A percentile compares a stretch with the other conserved stretches of the same genome.
These are phyloP conservation scores for Cyphellophora attinorum DNA, from an alignment of 2,329 filamentous ascomycete species.

Conservation along the genomic window DNA sequence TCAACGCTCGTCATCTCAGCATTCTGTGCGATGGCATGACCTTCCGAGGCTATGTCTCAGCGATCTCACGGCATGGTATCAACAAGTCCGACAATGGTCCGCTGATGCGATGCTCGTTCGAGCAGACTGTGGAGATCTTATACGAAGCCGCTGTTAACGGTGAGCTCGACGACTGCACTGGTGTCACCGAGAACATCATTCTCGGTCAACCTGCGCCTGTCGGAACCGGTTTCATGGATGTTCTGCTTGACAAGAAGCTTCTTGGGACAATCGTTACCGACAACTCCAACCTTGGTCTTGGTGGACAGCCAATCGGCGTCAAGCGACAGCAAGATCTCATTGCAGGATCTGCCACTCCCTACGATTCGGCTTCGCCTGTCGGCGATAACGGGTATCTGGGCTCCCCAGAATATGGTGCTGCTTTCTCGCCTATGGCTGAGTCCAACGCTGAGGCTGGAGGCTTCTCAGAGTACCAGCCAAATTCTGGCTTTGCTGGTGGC, in stretches of 20 bases:
- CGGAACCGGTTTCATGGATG: conserved; percentile 92
- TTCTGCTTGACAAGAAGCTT: conserved; percentile 90
- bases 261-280: conserved; percentile 89
- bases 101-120: conserved; percentile 98
- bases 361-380: conserved; percentile 63
- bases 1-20: conserved; percentile 96
- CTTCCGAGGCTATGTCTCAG: conserved; percentile 84
- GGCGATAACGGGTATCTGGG: conserved; percentile 52
- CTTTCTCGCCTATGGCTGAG: conserved; percentile 66
- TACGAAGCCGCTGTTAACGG: conserved; percentile 90
- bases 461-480: conserved; percentile 59
- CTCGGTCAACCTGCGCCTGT: conserved; percentile 93
- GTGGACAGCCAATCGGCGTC: conserved; percentile 66
- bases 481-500: conserved; percentile 48
- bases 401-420: conserved; percentile 52
- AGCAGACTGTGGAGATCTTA: conserved; percentile 97
- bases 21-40: conserved; percentile 97
- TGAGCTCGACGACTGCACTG: conserved; percentile 93
- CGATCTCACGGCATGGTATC: conserved; percentile 95
- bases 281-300: conserved; percentile 75
- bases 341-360: conserved; percentile 88
- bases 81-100: conserved; percentile 97
- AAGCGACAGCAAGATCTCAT: conserved; percentile 35
- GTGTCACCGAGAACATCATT: conserved; percentile 98
- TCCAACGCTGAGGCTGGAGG: conserved; percentile 51